phyloP scores from a whole-genome alignment of 768 basidiomycete species.

The Podaxis sp. region DNA sequence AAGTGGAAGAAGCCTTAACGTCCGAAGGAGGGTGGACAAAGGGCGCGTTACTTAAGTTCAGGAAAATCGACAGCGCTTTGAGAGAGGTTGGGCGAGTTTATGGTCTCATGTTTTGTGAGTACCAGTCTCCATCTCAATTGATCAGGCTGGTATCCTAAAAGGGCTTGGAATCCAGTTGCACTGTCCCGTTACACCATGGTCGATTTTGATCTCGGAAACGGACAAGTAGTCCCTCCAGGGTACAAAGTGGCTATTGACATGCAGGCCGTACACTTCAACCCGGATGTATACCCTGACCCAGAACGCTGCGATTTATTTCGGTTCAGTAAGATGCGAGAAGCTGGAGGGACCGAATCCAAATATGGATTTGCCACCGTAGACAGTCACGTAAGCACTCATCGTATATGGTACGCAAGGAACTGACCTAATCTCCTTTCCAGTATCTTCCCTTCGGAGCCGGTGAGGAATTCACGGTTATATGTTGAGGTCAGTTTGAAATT shows the following conservation, averaged over 20 bases:
- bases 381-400: constrained; percentile 28
- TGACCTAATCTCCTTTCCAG: constrained; percentile 20
- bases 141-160: background rate
- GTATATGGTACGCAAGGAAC: too few relatives aligned
- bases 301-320: constrained; percentile 35
- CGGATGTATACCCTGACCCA: constrained; percentile 34
- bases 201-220: constrained; percentile 31
- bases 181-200: constrained; percentile 29
- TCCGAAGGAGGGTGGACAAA: constrained; percentile 38
- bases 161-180: constrained; percentile 25
- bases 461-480: constrained; percentile 14
- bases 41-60: constrained; percentile 30
- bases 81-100: constrained; percentile 35
- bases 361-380: constrained; percentile 36
- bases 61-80: constrained; percentile 35
- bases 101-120: constrained; percentile 34
- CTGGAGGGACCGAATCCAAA: constrained; percentile 29
- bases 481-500: background rate
- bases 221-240: constrained; percentile 30
- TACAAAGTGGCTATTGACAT: constrained; percentile 34
- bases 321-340: constrained; percentile 33
- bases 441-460: constrained; percentile 41
- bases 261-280: constrained; percentile 34
- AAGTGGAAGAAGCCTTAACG: constrained; percentile 32
- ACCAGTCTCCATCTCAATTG: background rate